Evolutionary conservation across 805 yeast species (phyloP).

Genomic region (Grigorovia jiainica): DNA sequence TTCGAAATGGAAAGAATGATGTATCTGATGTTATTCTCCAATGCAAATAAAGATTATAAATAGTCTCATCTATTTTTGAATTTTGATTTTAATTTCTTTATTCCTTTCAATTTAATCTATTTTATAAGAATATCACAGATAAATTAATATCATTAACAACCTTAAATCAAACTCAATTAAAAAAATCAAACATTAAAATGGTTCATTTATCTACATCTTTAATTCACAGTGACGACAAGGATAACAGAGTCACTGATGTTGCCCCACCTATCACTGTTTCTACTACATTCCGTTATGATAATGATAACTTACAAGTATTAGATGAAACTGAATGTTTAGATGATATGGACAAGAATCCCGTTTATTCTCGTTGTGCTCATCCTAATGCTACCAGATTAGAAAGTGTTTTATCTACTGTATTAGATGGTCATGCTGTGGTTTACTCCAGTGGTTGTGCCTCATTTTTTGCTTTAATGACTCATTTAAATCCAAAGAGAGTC

Average conservation of each 20-base stretch:
- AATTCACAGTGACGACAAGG: slow-evolving; percentile 62
- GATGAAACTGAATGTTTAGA: slow-evolving; percentile 27
- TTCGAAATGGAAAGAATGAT: too few relatives aligned
- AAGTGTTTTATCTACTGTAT: slow-evolving; percentile 45
- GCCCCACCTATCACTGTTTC: slow-evolving; percentile 72
- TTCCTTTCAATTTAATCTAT: too few relatives aligned
- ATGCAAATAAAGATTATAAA: too few relatives aligned
- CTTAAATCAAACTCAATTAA: neutral
- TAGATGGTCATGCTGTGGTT: slow-evolving; percentile 54
- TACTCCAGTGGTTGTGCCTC: slow-evolving; percentile 78
- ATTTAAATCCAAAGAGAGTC: slow-evolving; percentile 59
- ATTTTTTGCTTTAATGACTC: slow-evolving; percentile 59
- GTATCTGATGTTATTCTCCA: too few relatives aligned
- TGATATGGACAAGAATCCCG: slow-evolving; percentile 28
- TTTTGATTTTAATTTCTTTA: too few relatives aligned
- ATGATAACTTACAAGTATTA: slow-evolving; percentile 42
- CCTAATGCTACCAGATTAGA: slow-evolving; percentile 66
- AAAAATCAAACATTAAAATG: neutral
- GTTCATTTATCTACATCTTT: slow-evolving; percentile 38
- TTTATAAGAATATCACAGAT: neutral
- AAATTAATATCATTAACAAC: too few relatives aligned
- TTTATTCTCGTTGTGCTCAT: slow-evolving; percentile 66
- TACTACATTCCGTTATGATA: slow-evolving; percentile 62
- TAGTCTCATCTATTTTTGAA: too few relatives aligned
- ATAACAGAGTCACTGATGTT: slow-evolving; percentile 49